Base-by-base conservation (phyloP, 73 alveolate genomes). In the Tetrahymena thermophila region DNA sequence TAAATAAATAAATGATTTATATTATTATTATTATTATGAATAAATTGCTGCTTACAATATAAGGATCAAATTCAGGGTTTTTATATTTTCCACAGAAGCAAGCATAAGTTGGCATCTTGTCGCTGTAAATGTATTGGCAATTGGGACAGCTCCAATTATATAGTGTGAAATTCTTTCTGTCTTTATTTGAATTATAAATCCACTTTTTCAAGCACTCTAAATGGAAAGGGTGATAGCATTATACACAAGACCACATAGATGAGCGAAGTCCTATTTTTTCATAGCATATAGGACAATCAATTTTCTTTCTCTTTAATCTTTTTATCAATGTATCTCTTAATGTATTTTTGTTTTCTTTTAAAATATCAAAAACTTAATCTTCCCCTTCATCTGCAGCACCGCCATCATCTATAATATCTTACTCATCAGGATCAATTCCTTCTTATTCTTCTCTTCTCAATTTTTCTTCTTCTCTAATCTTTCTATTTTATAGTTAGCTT, bases 141-240 rank as follows among this genome's bases (percentile, higher is more conserved):
- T 98, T 98, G 8, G 99, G 99, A 93, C 99, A 98, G 35, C 99
- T 98, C 99, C 99, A 98, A 37, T 97, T 94, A 43, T 94, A 96
- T 84, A 95, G 84, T 5, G 96, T 96, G 11, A 57, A 35, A 34
- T 94, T 94, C 28, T 97, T 96, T 50, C 56, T 95, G 40, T 95
- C 94, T 34, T 98, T 97, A 96, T 98, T 98, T 34, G 97, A 95
- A 85, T 98, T 98, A 94, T 98, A 97, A 37, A 98, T 98, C 99
- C 99, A 98, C 97, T 98, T 98, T 94, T 97, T 96, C 28, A 98
- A 97, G 95, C 99, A 98, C 56, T 98, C 97, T 57, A 98, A 95
- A 95, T 98, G 99, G 40, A 97, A 94, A n/a, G 99, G 98, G 55
- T 98, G 96, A 96, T 97, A 96, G 96, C 99, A 98, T 42, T 97